phyloP scores from a whole-genome alignment of 768 basidiomycete genomes.

The Suillus americanus region DNA sequence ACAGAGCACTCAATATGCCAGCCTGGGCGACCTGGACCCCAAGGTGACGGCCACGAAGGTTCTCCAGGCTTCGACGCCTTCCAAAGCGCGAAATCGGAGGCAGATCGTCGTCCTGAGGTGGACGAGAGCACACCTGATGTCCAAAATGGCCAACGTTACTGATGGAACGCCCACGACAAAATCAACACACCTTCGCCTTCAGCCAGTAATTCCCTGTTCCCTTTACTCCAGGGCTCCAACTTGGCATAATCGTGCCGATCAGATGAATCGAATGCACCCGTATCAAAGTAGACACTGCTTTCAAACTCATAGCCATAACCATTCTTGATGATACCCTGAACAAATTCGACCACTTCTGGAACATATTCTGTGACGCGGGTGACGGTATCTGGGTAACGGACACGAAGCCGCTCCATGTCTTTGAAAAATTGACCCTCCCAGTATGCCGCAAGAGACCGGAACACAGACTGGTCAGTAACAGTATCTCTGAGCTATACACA shows the following conservation, averaged over 20 bases:
- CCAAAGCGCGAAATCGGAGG: conserved; percentile 96
- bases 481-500: conserved; percentile 64
- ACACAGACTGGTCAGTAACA: conserved; percentile 85
- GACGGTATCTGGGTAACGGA: conserved; percentile 84
- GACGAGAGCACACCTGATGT: conserved; percentile 55
- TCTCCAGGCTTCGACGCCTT: conserved; percentile 96
- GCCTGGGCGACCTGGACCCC: conserved; percentile 94
- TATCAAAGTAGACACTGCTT: conserved; percentile 94
- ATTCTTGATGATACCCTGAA: conserved; percentile 80
- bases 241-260: conserved; percentile 88
- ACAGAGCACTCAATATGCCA: conserved; percentile 99
- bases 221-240: conserved; percentile 94
- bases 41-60: conserved; percentile 94
- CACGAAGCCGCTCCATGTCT: conserved; percentile 87
- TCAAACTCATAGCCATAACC: conserved; percentile 73
- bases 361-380: conserved; percentile 98
- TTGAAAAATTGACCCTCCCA: conserved; percentile 92
- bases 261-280: conserved; percentile 72
- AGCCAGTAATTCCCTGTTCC: conserved; percentile 84
- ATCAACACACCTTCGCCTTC: conserved; percentile 79
- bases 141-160: conserved; percentile 1
- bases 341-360: conserved; percentile 89
- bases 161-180: background rate
- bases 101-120: conserved; percentile 67
- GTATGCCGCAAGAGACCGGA: conserved; percentile 74